Percentiles rank a stretch among this genome's conserved stretches.
These are phyloP conservation scores for Globisporangium polare DNA, from an alignment of 352 stramenopile genomes.

Conservation along the genomic window DNA sequence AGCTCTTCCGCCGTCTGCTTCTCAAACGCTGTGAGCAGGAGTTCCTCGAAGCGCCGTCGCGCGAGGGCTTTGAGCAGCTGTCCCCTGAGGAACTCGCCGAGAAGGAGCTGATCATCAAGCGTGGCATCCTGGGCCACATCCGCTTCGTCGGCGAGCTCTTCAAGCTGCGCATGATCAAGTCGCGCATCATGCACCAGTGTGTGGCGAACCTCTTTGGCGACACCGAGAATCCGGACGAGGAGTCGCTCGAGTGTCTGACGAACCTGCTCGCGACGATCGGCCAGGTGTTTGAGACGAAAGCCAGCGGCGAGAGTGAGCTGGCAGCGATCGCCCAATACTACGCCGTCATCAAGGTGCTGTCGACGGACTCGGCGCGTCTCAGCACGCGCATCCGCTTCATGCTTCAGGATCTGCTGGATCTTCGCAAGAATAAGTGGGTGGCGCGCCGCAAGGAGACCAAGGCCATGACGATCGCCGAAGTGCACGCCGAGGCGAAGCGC, in stretches of 20 bases:
- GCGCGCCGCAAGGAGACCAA: conserved; percentile 76
- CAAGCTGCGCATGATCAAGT: conserved; percentile 93
- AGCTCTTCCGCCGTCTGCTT: conserved; percentile 94
- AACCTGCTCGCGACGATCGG: conserved; percentile 94
- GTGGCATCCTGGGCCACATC: conserved; percentile 89
- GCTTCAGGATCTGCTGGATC: conserved; percentile 74
- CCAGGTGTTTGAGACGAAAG: conserved; percentile 75
- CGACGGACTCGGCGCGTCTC: conserved; percentile 55
- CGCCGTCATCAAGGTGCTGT: conserved; percentile 59
- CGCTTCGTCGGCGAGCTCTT: conserved; percentile 97
- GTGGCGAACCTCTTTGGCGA: conserved; percentile 79
- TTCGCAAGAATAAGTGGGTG: conserved; percentile 76
- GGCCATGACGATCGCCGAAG: conserved; percentile 80
- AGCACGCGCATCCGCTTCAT: conserved; percentile 82
- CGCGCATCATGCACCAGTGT: conserved; percentile 94
- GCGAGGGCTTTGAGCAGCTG: conserved; percentile 61
- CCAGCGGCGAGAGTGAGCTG: conserved; percentile 40
- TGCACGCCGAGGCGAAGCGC: conserved; percentile 68
- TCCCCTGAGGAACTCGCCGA: conserved; percentile 48
- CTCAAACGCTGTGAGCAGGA: conserved; percentile 92
- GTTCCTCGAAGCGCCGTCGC: conserved; percentile 88
- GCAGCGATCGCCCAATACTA: conserved; percentile 75
- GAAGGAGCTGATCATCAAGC: conserved; percentile 82
- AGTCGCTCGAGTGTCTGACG: conserved; percentile 94
- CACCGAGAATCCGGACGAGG: conserved; percentile 85